These are phyloP conservation scores for Orbilia brochopaga DNA, from an alignment of 2,329 filamentous ascomycete genomes.

Conservation along the genomic window DNA sequence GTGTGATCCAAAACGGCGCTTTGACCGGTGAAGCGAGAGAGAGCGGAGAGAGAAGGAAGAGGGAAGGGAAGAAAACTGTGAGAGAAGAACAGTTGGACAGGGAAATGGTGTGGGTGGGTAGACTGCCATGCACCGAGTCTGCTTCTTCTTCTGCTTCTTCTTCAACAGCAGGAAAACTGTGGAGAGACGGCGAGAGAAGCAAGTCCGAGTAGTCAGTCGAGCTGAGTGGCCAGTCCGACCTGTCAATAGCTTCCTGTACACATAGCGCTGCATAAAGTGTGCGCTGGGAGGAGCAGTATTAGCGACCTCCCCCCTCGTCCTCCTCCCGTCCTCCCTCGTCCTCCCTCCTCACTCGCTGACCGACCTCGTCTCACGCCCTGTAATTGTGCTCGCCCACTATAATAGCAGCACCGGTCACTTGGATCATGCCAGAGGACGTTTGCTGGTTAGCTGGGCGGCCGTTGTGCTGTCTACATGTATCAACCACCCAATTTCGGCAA, in stretches of 20 bases:
- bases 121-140: constrained; percentile 6
- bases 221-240: constrained; percentile 49
- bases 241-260: constrained; percentile 50
- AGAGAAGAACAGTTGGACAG: constrained; percentile 30
- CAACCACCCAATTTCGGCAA: constrained; percentile 51
- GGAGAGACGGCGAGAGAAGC: constrained; percentile 35
- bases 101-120: constrained; percentile 46
- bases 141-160: constrained; percentile 9
- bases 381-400: constrained; percentile 24
- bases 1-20: constrained; percentile 49
- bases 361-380: constrained; percentile 32
- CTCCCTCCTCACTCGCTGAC: constrained; percentile 29
- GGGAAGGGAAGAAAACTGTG: constrained; percentile 26
- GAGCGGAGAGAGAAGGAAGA: constrained; percentile 31
- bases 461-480: constrained; percentile 51
- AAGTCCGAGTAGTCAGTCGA: constrained; percentile 33
- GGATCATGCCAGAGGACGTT: constrained; percentile 27
- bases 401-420: constrained; percentile 3
- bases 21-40: constrained; percentile 45
- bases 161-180: constrained; percentile 40
- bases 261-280: constrained; percentile 51
- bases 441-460: constrained; percentile 43
- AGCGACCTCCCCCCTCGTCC: constrained; percentile 20
- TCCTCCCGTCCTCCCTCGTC: neutral
- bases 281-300: constrained; percentile 36